Evolutionary conservation across 2,329 filamentous ascomycete genomes (phyloP), one percentile per base, ranked within the genome.

Genomic region (Fusarium luffae): DNA sequence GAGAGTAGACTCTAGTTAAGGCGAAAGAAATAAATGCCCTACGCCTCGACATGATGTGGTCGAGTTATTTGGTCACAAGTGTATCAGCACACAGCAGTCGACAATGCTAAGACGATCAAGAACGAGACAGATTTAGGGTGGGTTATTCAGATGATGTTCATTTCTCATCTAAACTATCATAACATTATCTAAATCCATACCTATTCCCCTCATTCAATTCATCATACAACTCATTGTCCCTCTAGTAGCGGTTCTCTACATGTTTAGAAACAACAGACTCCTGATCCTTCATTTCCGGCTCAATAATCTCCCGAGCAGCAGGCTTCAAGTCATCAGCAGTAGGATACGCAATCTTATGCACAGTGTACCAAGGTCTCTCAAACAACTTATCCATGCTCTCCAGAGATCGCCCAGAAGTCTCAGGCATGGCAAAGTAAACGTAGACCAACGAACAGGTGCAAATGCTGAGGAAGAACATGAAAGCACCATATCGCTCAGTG

Each of bases 371-470:
- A 2, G 76, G 69, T 3, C 69, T 59, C 5, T 75, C 74, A 42
- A 78, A 78, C 2, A 77, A 37, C 28, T 68, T 71, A 4, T 78
- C 76, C 72, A 78, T 77, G 12, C 72, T 75, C 66, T 78, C 76
- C 9, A 78, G 41, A 1, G 76, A 77, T 4, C 76, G 52, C 2
- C 76, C 76, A 0, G 76, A 72, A 0, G 75, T 78, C 32, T 78
- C 77, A 3, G 78, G 78, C 64, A 80, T 75, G 1, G 76, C 75
- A 34, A 80, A 72, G 54, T 71, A 79, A 2, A 78, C 77, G 19
- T 79, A 80, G 2, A 74, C 54, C 1, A 79, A 56, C 0, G 76
- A 77, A 1, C 74, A 32, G n/a, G 27, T 37, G 23, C 73, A 78
- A 14, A 79, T 77, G 16, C 59, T 63, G 0, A 71, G 59, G 52